Conservation (phyloP, 2,329 filamentous ascomycete species). For the Cercospora citrullina region DNA sequence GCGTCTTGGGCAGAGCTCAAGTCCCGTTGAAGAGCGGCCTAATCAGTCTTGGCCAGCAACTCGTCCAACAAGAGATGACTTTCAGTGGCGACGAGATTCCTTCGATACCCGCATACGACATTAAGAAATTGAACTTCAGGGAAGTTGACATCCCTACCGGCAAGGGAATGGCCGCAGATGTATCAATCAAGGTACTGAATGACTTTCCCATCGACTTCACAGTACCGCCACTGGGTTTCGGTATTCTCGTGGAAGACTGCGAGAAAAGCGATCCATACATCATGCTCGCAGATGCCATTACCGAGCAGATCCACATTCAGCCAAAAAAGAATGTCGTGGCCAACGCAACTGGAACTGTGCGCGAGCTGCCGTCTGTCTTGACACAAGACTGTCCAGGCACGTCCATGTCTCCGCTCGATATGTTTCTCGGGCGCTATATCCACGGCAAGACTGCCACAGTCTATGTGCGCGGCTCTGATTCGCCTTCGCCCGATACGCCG, state of each 20-base stretch:
- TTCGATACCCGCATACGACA: constrained; percentile 75
- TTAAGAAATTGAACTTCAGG: constrained; percentile 75
- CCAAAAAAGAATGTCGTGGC: constrained; percentile 68
- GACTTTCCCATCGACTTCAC: constrained; percentile 74
- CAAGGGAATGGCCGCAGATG: constrained; percentile 76
- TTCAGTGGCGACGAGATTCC: constrained; percentile 76
- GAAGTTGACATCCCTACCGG: constrained; percentile 62
- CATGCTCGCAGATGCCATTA: constrained; percentile 72
- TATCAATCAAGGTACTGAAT: constrained; percentile 71
- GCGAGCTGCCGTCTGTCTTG: constrained; percentile 70
- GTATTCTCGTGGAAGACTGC: constrained; percentile 83
- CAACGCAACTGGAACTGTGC: constrained; percentile 70
- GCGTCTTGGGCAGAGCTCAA: constrained; percentile 70
- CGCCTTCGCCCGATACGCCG: constrained; percentile 67
- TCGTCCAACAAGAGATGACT: constrained; percentile 69
- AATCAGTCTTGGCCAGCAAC: constrained; percentile 74
- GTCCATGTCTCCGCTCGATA: constrained; percentile 78
- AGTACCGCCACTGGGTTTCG: constrained; percentile 78
- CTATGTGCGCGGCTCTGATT: constrained; percentile 75
- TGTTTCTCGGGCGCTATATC: constrained; percentile 77
- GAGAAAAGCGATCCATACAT: constrained; percentile 70
- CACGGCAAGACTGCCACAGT: constrained; percentile 75
- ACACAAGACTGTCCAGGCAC: constrained; percentile 73
- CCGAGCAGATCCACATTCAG: constrained; percentile 64
- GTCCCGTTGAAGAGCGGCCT: constrained; percentile 77